Conservation (phyloP, 129 eudicot species). For the Oenanthe sinensis region DNA sequence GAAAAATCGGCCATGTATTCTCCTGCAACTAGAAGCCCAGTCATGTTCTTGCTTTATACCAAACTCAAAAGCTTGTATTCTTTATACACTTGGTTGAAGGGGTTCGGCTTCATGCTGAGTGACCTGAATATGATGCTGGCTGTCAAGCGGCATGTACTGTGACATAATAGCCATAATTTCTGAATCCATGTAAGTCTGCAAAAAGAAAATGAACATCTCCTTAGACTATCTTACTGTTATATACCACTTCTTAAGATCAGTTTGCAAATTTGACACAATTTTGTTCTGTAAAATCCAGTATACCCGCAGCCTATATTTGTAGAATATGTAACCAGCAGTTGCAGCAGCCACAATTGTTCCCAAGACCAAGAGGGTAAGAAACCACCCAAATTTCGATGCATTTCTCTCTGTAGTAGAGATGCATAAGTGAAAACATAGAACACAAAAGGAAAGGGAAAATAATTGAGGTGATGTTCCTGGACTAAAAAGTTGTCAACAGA, state of each 20-base stretch:
- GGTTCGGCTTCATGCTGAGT: slow-evolving; percentile 64
- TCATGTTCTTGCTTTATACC: not conserved
- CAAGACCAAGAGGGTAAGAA: slow-evolving; percentile 42
- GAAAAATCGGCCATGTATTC: not conserved
- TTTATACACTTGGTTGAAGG: slow-evolving; percentile 44
- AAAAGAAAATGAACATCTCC: not conserved
- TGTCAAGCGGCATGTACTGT: slow-evolving; percentile 97
- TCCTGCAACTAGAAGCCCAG: not conserved
- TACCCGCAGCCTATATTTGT: slow-evolving; percentile 94
- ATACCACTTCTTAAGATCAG: not conserved
- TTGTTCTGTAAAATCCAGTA: not conserved
- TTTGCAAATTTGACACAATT: not conserved
- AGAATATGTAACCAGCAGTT: slow-evolving; percentile 78
- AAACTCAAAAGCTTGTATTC: not conserved
- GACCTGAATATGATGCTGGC: slow-evolving; percentile 58
- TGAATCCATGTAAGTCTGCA: slow-evolving; percentile 88
- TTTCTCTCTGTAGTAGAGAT: slow-evolving; percentile 42
- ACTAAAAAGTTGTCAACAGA: not conserved
- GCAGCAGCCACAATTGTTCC: slow-evolving; percentile 50
- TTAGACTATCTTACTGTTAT: not conserved
- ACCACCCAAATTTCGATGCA: slow-evolving; percentile 47
- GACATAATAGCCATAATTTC: slow-evolving; percentile 97
- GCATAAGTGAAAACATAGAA: not conserved
- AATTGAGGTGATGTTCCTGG: not conserved
- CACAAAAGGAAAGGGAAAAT: not conserved